These are phyloP conservation scores for Mycocentrospora acerina DNA, from an alignment of 2,329 filamentous ascomycete species.

Conservation along the genomic window DNA sequence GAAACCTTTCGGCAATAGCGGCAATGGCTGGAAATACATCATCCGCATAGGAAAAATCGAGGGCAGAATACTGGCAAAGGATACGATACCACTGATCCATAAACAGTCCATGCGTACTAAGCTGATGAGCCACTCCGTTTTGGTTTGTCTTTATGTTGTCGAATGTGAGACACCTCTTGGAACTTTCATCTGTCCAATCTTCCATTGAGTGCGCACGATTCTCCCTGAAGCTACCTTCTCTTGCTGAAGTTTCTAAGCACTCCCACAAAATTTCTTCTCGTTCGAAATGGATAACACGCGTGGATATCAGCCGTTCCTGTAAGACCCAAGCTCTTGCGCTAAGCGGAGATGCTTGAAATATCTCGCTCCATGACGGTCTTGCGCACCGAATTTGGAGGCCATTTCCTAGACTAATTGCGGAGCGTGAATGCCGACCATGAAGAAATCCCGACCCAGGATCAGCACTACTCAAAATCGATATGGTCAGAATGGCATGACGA, in stretches of 20 bases:
- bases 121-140: no score
- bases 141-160: no score
- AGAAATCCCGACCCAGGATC: no score
- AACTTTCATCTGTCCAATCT: background rate
- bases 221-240: conserved; percentile 6
- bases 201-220: background rate
- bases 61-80: no score
- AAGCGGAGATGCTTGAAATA: conserved; percentile 2
- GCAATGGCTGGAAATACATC: conserved; percentile 11
- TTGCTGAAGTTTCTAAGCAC: conserved; percentile 1
- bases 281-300: conserved; percentile 7
- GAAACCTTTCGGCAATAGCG: conserved; percentile 3
- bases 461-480: background rate
- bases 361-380: background rate
- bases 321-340: conserved; percentile 7
- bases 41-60: conserved; percentile 1
- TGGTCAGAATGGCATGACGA: conserved; percentile 11
- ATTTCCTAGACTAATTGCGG: no score
- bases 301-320: conserved; percentile 7
- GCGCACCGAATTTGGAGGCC: no score
- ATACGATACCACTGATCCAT: no score
- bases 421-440: no score
- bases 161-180: background rate
- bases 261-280: conserved; percentile 4
- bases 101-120: no score